These are phyloP conservation scores for Blumeriella jaapii DNA, from an alignment of 2,329 filamentous ascomycete genomes.

Conservation along the genomic window DNA sequence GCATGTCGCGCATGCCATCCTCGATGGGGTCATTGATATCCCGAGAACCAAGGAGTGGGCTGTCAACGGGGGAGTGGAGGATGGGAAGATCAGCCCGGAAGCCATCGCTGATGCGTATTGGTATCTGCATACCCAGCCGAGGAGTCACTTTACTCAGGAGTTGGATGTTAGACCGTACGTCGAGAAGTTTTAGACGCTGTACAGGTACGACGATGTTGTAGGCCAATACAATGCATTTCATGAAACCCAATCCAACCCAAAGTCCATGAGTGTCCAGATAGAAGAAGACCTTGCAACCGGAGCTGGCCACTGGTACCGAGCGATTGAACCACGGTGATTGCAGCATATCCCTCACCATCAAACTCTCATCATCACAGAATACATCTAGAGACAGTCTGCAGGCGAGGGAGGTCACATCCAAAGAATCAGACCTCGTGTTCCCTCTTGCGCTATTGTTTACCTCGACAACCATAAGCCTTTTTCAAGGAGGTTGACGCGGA, in stretches of 20 bases:
- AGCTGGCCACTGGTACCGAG: not conserved
- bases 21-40: constrained; percentile 79
- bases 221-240: not conserved
- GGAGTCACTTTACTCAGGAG: constrained; percentile 71
- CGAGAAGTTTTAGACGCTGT: constrained; percentile 50
- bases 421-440: constrained; percentile 39
- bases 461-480: constrained; percentile 61
- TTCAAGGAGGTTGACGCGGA: constrained; percentile 63
- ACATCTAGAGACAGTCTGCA: constrained; percentile 67
- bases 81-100: constrained; percentile 60
- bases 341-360: constrained; percentile 57
- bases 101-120: constrained; percentile 82
- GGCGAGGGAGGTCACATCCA: constrained; percentile 46
- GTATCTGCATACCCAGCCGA: constrained; percentile 63
- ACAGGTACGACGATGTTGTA: not conserved
- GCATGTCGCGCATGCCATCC: constrained; percentile 71
- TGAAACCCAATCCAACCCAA: not conserved
- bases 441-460: constrained; percentile 88
- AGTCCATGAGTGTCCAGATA: not conserved
- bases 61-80: constrained; percentile 35
- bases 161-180: constrained; percentile 69
- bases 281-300: not conserved
- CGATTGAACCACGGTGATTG: not conserved
- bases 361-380: constrained; percentile 60
- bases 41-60: constrained; percentile 48